A percentile compares a stretch with the other conserved stretches of the same genome.
Evolutionary conservation across 2,329 filamentous ascomycete species (phyloP).

Genomic region (Botrytis fabae): DNA sequence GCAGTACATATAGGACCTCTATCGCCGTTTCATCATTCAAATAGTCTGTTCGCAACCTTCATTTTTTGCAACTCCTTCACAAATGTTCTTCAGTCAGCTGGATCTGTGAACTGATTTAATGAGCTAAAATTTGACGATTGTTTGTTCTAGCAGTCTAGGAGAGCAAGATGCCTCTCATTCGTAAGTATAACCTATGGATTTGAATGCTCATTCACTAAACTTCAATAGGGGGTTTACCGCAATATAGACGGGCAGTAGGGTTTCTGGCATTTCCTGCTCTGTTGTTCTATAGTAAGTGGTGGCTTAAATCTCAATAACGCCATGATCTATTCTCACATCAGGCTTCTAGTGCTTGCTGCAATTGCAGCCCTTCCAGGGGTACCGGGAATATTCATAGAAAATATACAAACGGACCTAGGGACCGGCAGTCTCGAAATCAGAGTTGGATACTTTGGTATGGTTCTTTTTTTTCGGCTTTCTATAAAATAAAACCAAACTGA

Average conservation of each 20-base stretch:
- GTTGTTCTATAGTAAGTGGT: conserved; percentile 13
- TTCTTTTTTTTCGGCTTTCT: not conserved
- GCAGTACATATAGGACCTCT: not conserved
- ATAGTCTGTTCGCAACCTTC: not conserved
- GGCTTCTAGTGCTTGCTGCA: not conserved
- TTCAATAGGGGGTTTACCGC: conserved; percentile 2
- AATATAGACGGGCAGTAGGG: conserved; percentile 12
- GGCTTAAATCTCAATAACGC: too few species aligned
- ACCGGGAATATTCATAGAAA: conserved; percentile 20
- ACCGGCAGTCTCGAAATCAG: conserved; percentile 7
- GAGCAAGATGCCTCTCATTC: not conserved
- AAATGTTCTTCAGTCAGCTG: conserved; percentile 6
- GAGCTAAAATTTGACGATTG: not conserved
- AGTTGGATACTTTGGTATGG: conserved; percentile 16
- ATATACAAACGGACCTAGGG: not conserved
- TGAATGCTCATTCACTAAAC: not conserved
- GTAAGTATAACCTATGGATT: not conserved
- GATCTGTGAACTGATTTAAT: too few species aligned
- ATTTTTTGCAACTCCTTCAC: not conserved
- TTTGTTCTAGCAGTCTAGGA: not conserved
- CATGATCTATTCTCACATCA: not conserved
- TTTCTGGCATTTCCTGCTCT: conserved; percentile 16
- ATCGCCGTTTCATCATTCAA: not conserved
- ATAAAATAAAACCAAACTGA: not conserved
- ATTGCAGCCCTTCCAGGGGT: conserved; percentile 6